Base-by-base conservation (phyloP, 345 rosid genomes). In the Acer saccharum region DNA sequence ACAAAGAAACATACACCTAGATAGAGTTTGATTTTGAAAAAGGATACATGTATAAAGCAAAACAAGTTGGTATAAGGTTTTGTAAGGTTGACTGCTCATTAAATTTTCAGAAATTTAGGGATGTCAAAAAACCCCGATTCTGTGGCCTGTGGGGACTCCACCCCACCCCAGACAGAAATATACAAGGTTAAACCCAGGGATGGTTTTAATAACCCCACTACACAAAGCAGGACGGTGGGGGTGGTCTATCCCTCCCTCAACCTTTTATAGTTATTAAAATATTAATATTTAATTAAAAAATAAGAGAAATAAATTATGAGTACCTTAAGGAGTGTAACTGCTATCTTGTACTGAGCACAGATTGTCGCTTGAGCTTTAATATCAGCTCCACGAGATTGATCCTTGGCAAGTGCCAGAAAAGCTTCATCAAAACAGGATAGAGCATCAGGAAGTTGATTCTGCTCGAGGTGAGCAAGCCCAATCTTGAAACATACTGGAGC, bases 391-490 rank as follows among this genome's bases (percentile, higher is more conserved):
- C 98, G 97, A 70, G 98, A 96, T 58, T 89, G 84, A 85, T 96
- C 99, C 90, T 94, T 96, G 46, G 99, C 98, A 63, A 94, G 88
- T 68, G 98, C 99, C 63, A 96, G 87, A 86, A 96, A 96, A 77
- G 97, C 98, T 87, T 96, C 98, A 67, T 96, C 94, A 43, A 94
- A 96, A 86, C 98, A 94, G 70, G 98, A 94, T 73, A 96, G 81
- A 54, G 99, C 97, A 88, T 96, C 99, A 12, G 98, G 84, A 72
- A 96, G 99, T 82, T 96, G 99, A 82, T 96, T 96, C 85, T 87
- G 99, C 83, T 96, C 98, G 76, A 96, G 98, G 86, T 94, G 99
- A 72, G 93, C 93, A 79, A 96, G 94, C 72, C 99, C 99, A 74
- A 80, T 88, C 89, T 92, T 96, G 88, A 96, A 96, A 86, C 99